Base-by-base conservation (phyloP, 495 filamentous ascomycete genomes). In the Mytilinidion resinicola region DNA sequence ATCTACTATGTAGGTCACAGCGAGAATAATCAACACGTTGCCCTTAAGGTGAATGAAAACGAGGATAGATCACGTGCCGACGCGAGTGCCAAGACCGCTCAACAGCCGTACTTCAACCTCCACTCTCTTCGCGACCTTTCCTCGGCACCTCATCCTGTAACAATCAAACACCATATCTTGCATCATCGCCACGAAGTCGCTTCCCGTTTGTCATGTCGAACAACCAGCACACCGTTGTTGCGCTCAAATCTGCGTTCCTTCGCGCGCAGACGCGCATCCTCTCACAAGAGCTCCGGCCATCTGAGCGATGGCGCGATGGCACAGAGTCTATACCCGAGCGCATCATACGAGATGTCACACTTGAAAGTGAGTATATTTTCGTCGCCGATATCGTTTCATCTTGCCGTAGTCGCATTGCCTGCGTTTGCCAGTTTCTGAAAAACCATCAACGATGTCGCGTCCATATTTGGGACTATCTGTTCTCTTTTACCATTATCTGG, bases 211-310 rank as follows among this genome's bases (percentile, higher is more conserved):
- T 33, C 46, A 49, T 49, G 46, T 19, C 46, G 46, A 49, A 19
- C 8, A 57, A 49, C 19, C 34, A 51, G n/a, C 34, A 49, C 20
- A 69, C 67, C 19, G 56, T 69, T 37, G 39, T 59, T 37, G 60
- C 57, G 6, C 54, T 55, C 11, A 69, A 69, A 44, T 59, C 53
- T 12, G 17, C 56, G 12, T 69, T 69, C 33, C 56, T 69, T 9
- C 62, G 52, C n/a, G 38, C 49, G 11, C 65, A 67, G 48, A 67
- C 60, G 49, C 65, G 64, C 8, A 58, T 61, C 21, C 60, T 69
- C 15, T 61, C 55, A n/a, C 59, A 56, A 42, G 52, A 50, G 7
- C 50, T 69, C 25, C 55, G 64, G 36, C 47, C 55, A 3, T 57
- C 67, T 9, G 36, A 51, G 9, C 15, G 39, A 55, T 56, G 63